These are phyloP conservation scores for Cryptococcus sp. DNA, from an alignment of 1,284 basidiomycete genomes.

Conservation along the genomic window DNA sequence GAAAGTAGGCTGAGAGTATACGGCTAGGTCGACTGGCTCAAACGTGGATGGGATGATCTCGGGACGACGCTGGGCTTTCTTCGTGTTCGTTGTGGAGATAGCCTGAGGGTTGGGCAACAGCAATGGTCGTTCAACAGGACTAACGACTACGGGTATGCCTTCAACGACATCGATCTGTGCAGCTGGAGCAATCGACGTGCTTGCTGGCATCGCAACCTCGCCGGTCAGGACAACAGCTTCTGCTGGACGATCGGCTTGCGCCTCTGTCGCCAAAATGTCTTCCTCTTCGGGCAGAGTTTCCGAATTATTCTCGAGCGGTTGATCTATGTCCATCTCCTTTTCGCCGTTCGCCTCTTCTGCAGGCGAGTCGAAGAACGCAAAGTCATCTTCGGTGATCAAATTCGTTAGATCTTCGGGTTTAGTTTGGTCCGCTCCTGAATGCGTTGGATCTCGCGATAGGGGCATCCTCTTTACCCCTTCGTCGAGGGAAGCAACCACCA, in stretches of 20 bases:
- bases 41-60: slow-evolving; percentile 39
- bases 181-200: too few species aligned
- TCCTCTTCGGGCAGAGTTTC: neutral
- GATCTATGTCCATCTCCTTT: neutral
- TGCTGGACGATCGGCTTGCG: too few species aligned
- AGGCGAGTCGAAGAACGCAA: slow-evolving; percentile 50
- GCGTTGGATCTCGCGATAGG: too few species aligned
- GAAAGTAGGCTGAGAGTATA: slow-evolving; percentile 17
- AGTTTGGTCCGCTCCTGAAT: neutral
- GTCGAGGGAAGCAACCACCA: neutral
- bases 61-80: neutral
- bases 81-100: too few species aligned
- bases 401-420: slow-evolving; percentile 5
- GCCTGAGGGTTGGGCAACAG: too few species aligned
- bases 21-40: slow-evolving; percentile 28
- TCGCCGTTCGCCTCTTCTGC: slow-evolving; percentile 1
- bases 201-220: too few species aligned
- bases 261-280: too few species aligned
- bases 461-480: neutral
- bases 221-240: too few species aligned
- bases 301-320: neutral
- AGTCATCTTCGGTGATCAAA: slow-evolving; percentile 48
- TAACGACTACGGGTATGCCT: too few species aligned
- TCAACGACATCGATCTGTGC: too few species aligned
- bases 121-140: too few species aligned